Evolutionary conservation across 2,329 filamentous ascomycete genomes (phyloP).

Genomic region (Exophiala lecanii-corni): DNA sequence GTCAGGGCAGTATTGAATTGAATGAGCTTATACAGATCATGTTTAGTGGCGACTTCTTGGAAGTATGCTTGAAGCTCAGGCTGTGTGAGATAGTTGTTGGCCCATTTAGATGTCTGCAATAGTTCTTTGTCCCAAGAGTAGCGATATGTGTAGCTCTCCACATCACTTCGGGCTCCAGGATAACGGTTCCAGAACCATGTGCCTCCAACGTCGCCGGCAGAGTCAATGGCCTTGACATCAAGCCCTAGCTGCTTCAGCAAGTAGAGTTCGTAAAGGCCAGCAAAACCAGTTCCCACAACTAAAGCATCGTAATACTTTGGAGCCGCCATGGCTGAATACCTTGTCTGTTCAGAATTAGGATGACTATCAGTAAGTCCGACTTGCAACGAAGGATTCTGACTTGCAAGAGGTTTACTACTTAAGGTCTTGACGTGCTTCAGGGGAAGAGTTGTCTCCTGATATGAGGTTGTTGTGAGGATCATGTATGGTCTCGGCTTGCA

Average conservation of each 20-base stretch:
- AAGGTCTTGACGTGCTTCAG: too few relatives aligned
- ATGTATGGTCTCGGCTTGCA: too few relatives aligned
- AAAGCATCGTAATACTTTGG: conserved; percentile 9
- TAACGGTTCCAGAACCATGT: conserved; percentile 36
- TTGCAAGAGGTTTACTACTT: too few relatives aligned
- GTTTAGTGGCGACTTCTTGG: conserved; percentile 40
- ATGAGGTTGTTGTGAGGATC: too few relatives aligned
- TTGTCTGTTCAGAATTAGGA: too few relatives aligned
- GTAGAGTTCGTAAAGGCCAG: conserved; percentile 50
- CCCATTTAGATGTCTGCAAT: conserved; percentile 32
- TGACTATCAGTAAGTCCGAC: too few relatives aligned
- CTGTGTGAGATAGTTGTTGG: conserved; percentile 32
- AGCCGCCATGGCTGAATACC: neutral
- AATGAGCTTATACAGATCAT: conserved; percentile 39
- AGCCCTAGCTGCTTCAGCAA: conserved; percentile 47
- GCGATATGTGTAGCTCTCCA: conserved; percentile 44
- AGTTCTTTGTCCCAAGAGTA: conserved; percentile 42
- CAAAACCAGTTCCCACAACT: conserved; percentile 28
- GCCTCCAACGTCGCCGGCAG: conserved; percentile 40
- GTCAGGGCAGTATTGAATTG: conserved; percentile 42
- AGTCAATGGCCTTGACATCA: conserved; percentile 48
- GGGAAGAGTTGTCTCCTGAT: too few relatives aligned
- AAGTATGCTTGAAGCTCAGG: conserved; percentile 45
- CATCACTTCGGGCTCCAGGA: conserved; percentile 38
- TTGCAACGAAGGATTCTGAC: too few relatives aligned